These are phyloP conservation scores for Exophiala alcalophila DNA, from an alignment of 2,329 filamentous ascomycete species.

Conservation along the genomic window DNA sequence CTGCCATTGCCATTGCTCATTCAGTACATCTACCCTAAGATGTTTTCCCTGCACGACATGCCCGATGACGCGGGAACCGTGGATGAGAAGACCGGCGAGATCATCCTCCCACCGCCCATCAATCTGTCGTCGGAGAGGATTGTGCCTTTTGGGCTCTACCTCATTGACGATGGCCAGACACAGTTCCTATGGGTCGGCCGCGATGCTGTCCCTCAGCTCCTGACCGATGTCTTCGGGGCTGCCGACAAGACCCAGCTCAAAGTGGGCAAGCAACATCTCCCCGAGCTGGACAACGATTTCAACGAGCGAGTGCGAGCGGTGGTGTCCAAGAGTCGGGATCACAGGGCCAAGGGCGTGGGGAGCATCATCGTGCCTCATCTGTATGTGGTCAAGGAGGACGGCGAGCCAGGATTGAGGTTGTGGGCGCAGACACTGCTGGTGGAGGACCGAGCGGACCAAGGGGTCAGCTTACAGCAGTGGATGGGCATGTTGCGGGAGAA, in stretches of 20 bases:
- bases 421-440: constrained; percentile 97
- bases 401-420: constrained; percentile 88
- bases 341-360: constrained; percentile 80
- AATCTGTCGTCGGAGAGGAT: constrained; percentile 88
- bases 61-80: constrained; percentile 86
- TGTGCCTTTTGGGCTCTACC: constrained; percentile 84
- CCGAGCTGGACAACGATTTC: constrained; percentile 91
- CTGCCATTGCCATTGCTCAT: constrained; percentile 26
- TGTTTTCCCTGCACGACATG: constrained; percentile 89
- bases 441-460: constrained; percentile 91
- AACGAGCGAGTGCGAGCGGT: constrained; percentile 90
- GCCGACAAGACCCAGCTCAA: constrained; percentile 79
- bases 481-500: constrained; percentile 90
- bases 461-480: constrained; percentile 89
- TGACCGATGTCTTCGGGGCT: constrained; percentile 86
- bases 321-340: constrained; percentile 85
- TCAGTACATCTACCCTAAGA: constrained; percentile 54
- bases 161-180: constrained; percentile 95
- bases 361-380: constrained; percentile 90
- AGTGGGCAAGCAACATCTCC: constrained; percentile 84
- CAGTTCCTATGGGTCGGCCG: constrained; percentile 97
- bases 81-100: constrained; percentile 81
- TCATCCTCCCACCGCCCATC: constrained; percentile 75
- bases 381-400: constrained; percentile 91
- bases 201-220: constrained; percentile 84